Conservation (phyloP, 73 alveolate species). For the Paramecium primaurelia region DNA sequence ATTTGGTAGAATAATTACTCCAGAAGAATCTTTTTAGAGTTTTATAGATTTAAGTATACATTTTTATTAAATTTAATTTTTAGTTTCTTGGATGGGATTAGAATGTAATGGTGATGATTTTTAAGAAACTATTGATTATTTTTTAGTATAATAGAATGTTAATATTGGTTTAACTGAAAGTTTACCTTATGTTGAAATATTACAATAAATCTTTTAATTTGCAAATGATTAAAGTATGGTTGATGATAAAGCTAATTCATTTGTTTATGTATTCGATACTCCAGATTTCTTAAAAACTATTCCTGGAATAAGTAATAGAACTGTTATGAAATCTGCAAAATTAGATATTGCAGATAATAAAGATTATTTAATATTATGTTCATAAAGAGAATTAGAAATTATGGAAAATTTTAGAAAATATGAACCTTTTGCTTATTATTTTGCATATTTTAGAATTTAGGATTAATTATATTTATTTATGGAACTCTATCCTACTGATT, state of each 20-base stretch:
- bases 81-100: not conserved
- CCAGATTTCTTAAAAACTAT: not conserved
- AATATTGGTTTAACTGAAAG: not conserved
- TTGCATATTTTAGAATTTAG: conserved; percentile 14
- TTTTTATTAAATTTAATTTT: not conserved
- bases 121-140: not conserved
- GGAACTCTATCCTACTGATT: not conserved
- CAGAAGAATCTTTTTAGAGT: not conserved
- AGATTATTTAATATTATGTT: not conserved
- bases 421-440: conserved; percentile 31
- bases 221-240: not conserved
- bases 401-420: conserved; percentile 1
- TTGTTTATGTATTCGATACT: not conserved
- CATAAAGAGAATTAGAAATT: not conserved
- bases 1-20: not conserved
- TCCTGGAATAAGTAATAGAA: not conserved
- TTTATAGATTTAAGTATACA: not conserved
- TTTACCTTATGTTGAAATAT: not conserved
- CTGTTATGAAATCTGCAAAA: conserved; percentile 11
- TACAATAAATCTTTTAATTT: not conserved
- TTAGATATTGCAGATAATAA: not conserved
- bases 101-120: not conserved
- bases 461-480: not conserved
- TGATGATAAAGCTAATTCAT: not conserved
- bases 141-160: not conserved